These are phyloP conservation scores for Raffaelea arxii DNA, from an alignment of 2,329 filamentous ascomycete species.

Conservation along the genomic window DNA sequence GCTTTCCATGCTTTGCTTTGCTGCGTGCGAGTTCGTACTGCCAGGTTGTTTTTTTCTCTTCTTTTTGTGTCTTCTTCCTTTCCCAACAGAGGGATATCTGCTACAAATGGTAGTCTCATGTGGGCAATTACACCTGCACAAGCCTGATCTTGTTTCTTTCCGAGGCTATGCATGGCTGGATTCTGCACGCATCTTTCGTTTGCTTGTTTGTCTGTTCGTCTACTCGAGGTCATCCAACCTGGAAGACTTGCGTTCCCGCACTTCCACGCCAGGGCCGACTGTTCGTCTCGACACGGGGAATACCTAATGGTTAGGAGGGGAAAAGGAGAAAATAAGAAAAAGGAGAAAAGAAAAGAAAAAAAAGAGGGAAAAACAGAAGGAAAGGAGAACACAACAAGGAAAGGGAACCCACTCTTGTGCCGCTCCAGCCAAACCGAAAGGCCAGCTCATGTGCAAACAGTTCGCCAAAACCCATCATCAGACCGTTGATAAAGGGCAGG, in stretches of 20 bases:
- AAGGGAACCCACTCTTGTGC: conserved; percentile 63
- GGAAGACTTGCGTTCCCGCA: conserved; percentile 54
- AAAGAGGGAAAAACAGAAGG: not conserved
- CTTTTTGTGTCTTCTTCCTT: no score
- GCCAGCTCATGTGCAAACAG: conserved; percentile 93
- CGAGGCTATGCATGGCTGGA: no score
- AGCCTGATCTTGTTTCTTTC: not conserved
- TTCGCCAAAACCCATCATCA: conserved; percentile 98
- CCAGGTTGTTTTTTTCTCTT: no score
- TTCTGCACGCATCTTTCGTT: no score
- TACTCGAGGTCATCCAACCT: conserved; percentile 38
- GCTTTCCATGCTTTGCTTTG: no score
- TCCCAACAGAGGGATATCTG: no score
- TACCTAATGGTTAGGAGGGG: conserved; percentile 28
- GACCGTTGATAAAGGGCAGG: conserved; percentile 88
- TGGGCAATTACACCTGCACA: no score
- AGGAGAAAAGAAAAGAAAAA: not conserved
- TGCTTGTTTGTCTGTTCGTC: not conserved
- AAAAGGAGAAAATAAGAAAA: not conserved
- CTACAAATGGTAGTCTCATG: no score
- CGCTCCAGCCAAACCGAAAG: conserved; percentile 85
- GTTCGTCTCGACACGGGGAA: conserved; percentile 51
- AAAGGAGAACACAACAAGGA: conserved; percentile 7
- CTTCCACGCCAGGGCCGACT: conserved; percentile 75
- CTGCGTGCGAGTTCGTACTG: no score